Conservation (phyloP, 228 moss, liverwort and hornwort genomes). For the Sphagnum fallax region DNA sequence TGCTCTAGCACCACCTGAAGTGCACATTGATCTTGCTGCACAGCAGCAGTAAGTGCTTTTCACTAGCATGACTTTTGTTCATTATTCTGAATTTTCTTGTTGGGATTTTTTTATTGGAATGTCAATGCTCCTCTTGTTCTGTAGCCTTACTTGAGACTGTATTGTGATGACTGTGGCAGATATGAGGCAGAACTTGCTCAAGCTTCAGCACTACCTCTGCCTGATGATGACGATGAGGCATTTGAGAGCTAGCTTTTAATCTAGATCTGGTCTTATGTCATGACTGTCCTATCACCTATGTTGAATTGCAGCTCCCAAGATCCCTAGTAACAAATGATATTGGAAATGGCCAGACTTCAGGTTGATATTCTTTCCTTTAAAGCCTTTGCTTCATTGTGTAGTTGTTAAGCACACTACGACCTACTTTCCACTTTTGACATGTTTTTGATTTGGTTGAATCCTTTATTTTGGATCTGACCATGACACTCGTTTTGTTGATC, state of each 20-base stretch:
- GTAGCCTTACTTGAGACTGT: not conserved
- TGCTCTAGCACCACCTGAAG: constrained; percentile 43
- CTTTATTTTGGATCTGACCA: too few species aligned
- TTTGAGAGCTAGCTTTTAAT: constrained; percentile 37
- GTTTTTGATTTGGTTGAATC: too few species aligned
- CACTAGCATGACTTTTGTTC: not conserved
- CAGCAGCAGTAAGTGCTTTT: constrained; percentile 18
- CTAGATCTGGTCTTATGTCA: not conserved
- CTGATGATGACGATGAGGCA: constrained; percentile 43
- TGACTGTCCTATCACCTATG: not conserved
- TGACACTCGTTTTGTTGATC: too few species aligned
- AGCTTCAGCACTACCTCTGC: constrained; percentile 22
- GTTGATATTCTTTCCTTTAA: too few species aligned
- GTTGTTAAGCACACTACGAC: too few species aligned
- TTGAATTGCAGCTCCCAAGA: too few species aligned
- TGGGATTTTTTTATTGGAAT: not conserved
- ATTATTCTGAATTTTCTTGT: not conserved
- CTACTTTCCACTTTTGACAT: too few species aligned
- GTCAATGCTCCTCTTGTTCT: not conserved
- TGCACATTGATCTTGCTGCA: constrained; percentile 30
- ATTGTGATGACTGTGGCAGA: not conserved
- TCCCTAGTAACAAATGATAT: too few species aligned
- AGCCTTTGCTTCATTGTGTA: too few species aligned
- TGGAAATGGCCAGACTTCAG: too few species aligned
- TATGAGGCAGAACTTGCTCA: constrained; percentile 20